phyloP scores from a whole-genome alignment of 768 basidiomycete species.

The Ramaria rubella region DNA sequence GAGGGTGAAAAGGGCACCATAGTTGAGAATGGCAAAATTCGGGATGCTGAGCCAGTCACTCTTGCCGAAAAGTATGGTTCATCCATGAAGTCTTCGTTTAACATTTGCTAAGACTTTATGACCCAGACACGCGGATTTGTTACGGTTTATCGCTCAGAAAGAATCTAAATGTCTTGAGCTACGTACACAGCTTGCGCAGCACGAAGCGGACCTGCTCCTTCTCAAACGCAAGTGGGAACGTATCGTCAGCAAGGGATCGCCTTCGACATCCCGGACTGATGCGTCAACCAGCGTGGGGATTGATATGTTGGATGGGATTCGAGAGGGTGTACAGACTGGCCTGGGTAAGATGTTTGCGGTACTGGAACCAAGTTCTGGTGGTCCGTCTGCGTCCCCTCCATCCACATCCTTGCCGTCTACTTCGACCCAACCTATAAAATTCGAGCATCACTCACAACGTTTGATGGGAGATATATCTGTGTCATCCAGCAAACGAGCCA shows the following conservation, averaged over 20 bases:
- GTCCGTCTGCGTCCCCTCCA: background rate
- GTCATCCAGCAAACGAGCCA: background rate
- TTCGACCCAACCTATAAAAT: background rate
- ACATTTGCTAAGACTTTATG: background rate
- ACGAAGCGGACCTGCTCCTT: conserved; percentile 68
- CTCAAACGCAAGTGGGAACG: conserved; percentile 82
- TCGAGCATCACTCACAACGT: background rate
- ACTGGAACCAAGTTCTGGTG: conserved; percentile 1
- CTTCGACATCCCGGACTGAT: background rate
- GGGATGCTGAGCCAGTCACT: conserved; percentile 39
- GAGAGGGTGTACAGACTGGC: conserved; percentile 9
- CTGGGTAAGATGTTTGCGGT: conserved; percentile 5
- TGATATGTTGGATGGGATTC: conserved; percentile 6
- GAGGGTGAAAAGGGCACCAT: background rate
- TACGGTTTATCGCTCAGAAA: conserved; percentile 83
- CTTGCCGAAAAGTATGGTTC: conserved; percentile 62
- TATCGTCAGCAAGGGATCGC: conserved; percentile 54
- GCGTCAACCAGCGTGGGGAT: background rate
- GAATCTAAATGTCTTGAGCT: conserved; percentile 79
- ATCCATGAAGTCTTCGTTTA: background rate
- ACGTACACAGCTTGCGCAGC: conserved; percentile 60
- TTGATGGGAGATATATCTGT: background rate
- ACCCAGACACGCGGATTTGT: conserved; percentile 65
- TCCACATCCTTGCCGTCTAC: background rate
- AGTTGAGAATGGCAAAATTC: background rate